A percentile compares a stretch with the other conserved stretches of the same genome.
phyloP scores from a whole-genome alignment of 805 yeast genomes.

The Ogataea sp. region DNA sequence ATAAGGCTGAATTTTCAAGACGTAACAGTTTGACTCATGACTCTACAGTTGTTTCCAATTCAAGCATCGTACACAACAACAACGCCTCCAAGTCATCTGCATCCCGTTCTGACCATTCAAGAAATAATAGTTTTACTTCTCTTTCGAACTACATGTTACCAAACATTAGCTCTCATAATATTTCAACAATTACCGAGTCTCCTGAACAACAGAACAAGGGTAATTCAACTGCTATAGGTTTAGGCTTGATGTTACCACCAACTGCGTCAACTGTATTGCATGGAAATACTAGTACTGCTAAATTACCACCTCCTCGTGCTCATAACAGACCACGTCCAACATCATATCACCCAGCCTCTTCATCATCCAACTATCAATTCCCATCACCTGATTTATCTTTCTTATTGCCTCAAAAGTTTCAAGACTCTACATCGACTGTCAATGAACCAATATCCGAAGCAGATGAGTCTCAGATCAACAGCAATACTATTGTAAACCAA shows the following conservation, averaged over 20 bases:
- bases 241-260: slow-evolving; percentile 16
- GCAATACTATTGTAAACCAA: neutral
- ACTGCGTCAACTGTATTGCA: slow-evolving; percentile 23
- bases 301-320: slow-evolving; percentile 14
- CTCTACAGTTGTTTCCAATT: slow-evolving; percentile 14
- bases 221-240: neutral
- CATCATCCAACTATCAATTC: slow-evolving; percentile 18
- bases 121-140: slow-evolving; percentile 10
- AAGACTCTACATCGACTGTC: slow-evolving; percentile 11
- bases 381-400: slow-evolving; percentile 23
- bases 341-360: slow-evolving; percentile 67
- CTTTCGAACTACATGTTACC: neutral
- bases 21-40: slow-evolving; percentile 19
- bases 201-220: slow-evolving; percentile 22
- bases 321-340: slow-evolving; percentile 72
- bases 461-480: slow-evolving; percentile 1
- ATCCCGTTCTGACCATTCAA: slow-evolving; percentile 6
- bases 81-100: slow-evolving; percentile 10
- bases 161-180: slow-evolving; percentile 22
- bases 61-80: too few species aligned
- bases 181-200: slow-evolving; percentile 36
- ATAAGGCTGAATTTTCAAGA: slow-evolving; percentile 27
- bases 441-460: slow-evolving; percentile 12
- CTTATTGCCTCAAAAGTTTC: slow-evolving; percentile 15
- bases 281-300: slow-evolving; percentile 24